Base-by-base conservation (phyloP, 352 stramenopile genomes). In the Phytophthora capsici region DNA sequence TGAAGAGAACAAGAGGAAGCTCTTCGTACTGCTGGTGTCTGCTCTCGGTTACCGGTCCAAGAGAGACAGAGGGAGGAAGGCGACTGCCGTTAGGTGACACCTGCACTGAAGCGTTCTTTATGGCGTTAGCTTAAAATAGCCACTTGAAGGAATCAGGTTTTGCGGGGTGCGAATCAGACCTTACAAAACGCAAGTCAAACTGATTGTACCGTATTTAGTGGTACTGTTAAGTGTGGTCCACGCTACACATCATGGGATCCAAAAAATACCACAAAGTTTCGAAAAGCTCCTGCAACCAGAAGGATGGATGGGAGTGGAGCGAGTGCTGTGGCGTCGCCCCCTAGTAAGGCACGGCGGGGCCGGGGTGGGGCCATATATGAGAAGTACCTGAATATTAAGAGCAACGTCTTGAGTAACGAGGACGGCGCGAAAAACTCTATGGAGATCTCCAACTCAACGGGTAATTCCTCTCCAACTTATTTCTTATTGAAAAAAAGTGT, bases 391-490 rank as follows among this genome's bases (percentile, higher is more conserved):
- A 87, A 87, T 46, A 68, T 82, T 17, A 87, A 87, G 64, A 64
- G 75, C 30, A 69, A 71, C 25, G 44, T 46, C n/a, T 17, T 72
- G 26, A 2, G 44, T 3, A 46, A 56, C 1, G 34, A 68, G 40
- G 38, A 63, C 23, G 57, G 22, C 4, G 22, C 26, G n/a, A 54
- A 58, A 34, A 56, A 59, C 14, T 50, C 64, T 30, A 54, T 56
- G 45, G 73, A 83, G 50, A 84, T 87, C 57, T 78, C 78, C 32
- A 87, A 87, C 57, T 87, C 75, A 13, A 87, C 78, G 12, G 78
- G 76, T 85, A 67, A 68, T 52, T 34, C 8, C 8, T 34, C 9
- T 8, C 14, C 28, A 34, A 3, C 13, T 34, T 34, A 26, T 25
- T 12, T 44, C 22, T 47, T 50, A 28, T 32, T 38, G 17, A 53